Evolutionary conservation across 371 early-diverging fungal genomes (phyloP).

Genomic region (Mortierella sp.): DNA sequence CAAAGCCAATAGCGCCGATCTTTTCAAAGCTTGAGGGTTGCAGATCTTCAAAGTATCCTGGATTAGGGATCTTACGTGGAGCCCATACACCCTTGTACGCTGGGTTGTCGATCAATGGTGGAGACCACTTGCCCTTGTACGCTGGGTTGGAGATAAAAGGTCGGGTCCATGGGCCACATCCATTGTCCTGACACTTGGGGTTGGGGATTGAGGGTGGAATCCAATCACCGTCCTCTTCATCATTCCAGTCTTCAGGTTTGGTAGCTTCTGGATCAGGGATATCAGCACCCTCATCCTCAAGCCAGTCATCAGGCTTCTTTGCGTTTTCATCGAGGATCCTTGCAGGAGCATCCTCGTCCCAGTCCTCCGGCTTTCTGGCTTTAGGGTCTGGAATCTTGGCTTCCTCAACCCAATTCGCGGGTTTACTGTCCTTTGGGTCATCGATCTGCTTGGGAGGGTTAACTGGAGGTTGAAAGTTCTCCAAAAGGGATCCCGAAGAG

Average conservation of each 20-base stretch:
- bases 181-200: constrained; percentile 80
- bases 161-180: constrained; percentile 76
- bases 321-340: constrained; percentile 83
- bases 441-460: constrained; percentile 95
- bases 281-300: constrained; percentile 77
- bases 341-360: constrained; percentile 78
- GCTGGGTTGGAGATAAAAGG: constrained; percentile 88
- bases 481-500: constrained; percentile 81
- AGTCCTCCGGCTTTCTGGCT: constrained; percentile 90
- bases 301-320: constrained; percentile 93
- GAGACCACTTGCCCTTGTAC: constrained; percentile 85
- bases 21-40: constrained; percentile 71
- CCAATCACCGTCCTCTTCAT: constrained; percentile 92
- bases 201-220: constrained; percentile 79
- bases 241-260: constrained; percentile 96
- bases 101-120: constrained; percentile 94
- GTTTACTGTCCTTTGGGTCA: constrained; percentile 92
- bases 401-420: constrained; percentile 95
- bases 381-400: constrained; percentile 88
- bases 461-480: constrained; percentile 80
- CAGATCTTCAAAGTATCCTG: constrained; percentile 79
- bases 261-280: constrained; percentile 87
- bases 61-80: constrained; percentile 91
- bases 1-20: constrained; percentile 89
- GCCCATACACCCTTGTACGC: constrained; percentile 95